Base-by-base conservation (phyloP, 805 yeast genomes). In the Wickerhamiella shivajii region DNA sequence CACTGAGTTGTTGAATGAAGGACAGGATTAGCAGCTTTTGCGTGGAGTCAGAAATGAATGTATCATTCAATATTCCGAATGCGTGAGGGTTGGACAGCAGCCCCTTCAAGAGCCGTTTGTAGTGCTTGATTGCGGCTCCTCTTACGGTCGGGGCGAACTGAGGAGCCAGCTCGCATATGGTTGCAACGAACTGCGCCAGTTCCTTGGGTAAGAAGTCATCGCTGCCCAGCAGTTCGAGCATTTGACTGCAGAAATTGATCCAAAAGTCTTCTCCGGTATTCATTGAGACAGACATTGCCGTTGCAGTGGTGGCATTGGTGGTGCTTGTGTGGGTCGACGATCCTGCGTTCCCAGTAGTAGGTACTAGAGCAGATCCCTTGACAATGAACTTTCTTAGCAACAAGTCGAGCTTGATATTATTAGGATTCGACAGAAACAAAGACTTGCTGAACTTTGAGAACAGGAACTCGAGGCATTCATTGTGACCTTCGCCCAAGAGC, bases 81-180 rank as follows among this genome's bases (percentile, higher is more conserved):
- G 39, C 22, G 23, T 49, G 52, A 4, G 53, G 53, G 20, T 20
- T 24, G 13, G 39, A 33, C 11, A 49, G 19, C 6, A 42, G 11
- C 17, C 11, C 10, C n/a, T 36, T 26, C 27, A 31, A 24, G 14
- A 43, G 36, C 26, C 36, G 33, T 13, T 34, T 34, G 29, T 38
- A 36, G 36, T 45, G 42, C 15, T 41, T 34, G 32, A 45, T 42
- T 14, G 42, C 47, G 12, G 41, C 30, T n/a, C 36, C 36, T 18
- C 44, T 37, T 13, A 40, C 21, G 9, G 27, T 18, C 3, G 36
- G 24, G 2, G 45, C 41, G 17, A 30, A 16, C 8, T 28, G 24
- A 2, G 40, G 36, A 10, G 21, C 24, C 12, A 34, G 11, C n/a
- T 12, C 26, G 24, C 13, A 10, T 17, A 31, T 15, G 11, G 34